Percentiles rank a stretch among this genome's conserved stretches.
Conservation (phyloP, 495 filamentous ascomycete genomes). For the Lentithecium fluviatile region DNA sequence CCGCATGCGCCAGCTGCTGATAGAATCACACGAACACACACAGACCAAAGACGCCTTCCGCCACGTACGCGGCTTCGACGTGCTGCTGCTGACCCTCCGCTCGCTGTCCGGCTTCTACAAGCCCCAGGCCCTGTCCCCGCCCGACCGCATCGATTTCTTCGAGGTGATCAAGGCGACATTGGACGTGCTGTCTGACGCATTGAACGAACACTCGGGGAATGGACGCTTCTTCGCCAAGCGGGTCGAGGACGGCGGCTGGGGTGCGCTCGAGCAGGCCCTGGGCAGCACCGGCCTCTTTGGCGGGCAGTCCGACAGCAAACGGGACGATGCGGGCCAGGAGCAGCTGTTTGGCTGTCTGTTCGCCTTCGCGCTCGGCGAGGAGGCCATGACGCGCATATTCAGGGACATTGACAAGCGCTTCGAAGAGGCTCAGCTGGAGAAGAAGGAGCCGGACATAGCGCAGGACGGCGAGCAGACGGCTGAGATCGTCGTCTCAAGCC, state of each 20-base stretch:
- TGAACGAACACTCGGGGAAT: slow-evolving; percentile 83
- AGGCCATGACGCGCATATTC: slow-evolving; percentile 37
- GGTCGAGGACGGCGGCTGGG: slow-evolving; percentile 73
- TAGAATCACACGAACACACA: slow-evolving; percentile 50
- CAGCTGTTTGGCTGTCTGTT: slow-evolving; percentile 84
- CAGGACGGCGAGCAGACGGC: neutral
- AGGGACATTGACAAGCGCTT: slow-evolving; percentile 29
- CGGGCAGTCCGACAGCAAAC: slow-evolving; percentile 33
- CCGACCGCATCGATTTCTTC: slow-evolving; percentile 63
- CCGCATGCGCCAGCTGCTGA: slow-evolving; percentile 56
- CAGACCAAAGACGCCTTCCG: slow-evolving; percentile 77
- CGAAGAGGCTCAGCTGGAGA: slow-evolving; percentile 7
- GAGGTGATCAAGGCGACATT: slow-evolving; percentile 69
- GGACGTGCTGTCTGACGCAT: slow-evolving; percentile 68
- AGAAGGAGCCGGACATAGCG: neutral
- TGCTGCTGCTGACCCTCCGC: slow-evolving; percentile 64
- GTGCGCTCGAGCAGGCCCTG: slow-evolving; percentile 68
- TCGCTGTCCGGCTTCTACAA: slow-evolving; percentile 72
- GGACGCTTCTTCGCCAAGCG: slow-evolving; percentile 75
- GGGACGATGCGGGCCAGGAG: slow-evolving; percentile 62
- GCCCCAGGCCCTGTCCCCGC: slow-evolving; percentile 55
- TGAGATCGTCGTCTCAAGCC: slow-evolving; percentile 21
- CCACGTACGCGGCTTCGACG: slow-evolving; percentile 75
- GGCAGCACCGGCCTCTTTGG: slow-evolving; percentile 60
- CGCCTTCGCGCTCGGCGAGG: slow-evolving; percentile 77